phyloP scores from a whole-genome alignment of 192 early-diverging fungal species.

The Linnemannia hyalina region DNA sequence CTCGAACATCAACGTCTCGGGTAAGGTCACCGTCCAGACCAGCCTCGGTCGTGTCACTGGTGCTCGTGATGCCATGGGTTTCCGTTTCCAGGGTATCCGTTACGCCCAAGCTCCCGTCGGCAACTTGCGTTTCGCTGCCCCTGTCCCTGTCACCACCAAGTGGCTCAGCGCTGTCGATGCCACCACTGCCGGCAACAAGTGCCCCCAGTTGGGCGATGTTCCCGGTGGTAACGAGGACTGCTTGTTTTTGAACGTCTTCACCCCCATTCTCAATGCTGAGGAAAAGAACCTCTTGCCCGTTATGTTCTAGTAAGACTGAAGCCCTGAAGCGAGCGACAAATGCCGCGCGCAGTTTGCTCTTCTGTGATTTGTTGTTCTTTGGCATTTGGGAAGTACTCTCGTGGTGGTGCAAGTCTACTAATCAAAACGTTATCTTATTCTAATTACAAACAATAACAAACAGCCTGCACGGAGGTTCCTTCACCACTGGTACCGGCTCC shows the following conservation, averaged over 20 bases:
- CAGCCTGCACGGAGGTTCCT: conserved; percentile 52
- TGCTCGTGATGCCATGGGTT: conserved; percentile 40
- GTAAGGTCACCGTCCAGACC: conserved; percentile 40
- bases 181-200: conserved; percentile 42
- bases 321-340: neutral
- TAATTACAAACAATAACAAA: neutral
- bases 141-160: conserved; percentile 32
- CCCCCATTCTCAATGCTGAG: conserved; percentile 41
- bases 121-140: conserved; percentile 46
- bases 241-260: conserved; percentile 57
- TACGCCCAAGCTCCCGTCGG: conserved; percentile 57
- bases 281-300: conserved; percentile 35
- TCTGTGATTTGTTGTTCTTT: neutral
- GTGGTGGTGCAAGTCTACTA: neutral
- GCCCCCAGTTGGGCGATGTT: conserved; percentile 45
- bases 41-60: conserved; percentile 42
- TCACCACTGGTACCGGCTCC: conserved; percentile 52
- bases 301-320: conserved; percentile 52
- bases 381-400: neutral
- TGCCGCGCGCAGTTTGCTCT: neutral
- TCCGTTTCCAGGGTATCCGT: conserved; percentile 57
- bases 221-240: conserved; percentile 55
- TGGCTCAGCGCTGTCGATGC: conserved; percentile 42
- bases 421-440: neutral
- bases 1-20: conserved; percentile 42